Percentiles rank a stretch among this genome's conserved stretches.
Evolutionary conservation across 179 eudicot genomes (phyloP).

Genomic region (Heliamphora ciliata): DNA sequence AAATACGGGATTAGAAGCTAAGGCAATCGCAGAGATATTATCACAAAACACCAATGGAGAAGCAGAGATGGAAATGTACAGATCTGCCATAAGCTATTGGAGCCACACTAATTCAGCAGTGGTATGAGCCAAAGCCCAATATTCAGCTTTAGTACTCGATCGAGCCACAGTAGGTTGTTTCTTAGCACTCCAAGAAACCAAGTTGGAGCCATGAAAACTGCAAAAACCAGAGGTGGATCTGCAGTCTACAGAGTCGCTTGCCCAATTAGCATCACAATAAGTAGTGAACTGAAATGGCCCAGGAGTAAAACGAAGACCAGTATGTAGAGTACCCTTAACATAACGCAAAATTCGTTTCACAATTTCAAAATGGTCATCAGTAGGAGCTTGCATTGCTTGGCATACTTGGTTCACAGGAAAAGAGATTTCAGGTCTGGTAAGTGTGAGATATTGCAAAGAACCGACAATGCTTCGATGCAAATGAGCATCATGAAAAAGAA

Average conservation of each 20-base stretch:
- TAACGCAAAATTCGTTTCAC: not conserved
- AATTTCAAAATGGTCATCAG: not conserved
- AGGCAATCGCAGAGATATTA: too few species aligned
- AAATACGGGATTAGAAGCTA: too few species aligned
- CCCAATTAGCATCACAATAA: not conserved
- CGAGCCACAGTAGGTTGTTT: not conserved
- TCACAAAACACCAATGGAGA: too few species aligned
- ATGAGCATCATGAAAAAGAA: not conserved
- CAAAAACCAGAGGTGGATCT: not conserved
- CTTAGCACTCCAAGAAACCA: not conserved
- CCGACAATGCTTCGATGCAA: not conserved
- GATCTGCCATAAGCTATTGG: too few species aligned
- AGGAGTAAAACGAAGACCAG: not conserved
- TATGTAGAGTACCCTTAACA: not conserved
- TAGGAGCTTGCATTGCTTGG: not conserved
- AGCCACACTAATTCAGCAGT: too few species aligned
- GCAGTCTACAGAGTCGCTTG: not conserved
- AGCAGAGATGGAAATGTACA: too few species aligned
- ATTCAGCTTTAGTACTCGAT: not conserved
- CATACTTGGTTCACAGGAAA: not conserved
- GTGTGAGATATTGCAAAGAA: not conserved
- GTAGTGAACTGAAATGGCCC: not conserved
- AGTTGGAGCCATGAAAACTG: not conserved
- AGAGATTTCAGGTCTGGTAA: not conserved
- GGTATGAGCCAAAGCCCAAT: not conserved